Percentiles rank a stretch among this genome's conserved stretches.
phyloP scores from a whole-genome alignment of 1,284 basidiomycete species.

The Veloboletus limbatus region DNA sequence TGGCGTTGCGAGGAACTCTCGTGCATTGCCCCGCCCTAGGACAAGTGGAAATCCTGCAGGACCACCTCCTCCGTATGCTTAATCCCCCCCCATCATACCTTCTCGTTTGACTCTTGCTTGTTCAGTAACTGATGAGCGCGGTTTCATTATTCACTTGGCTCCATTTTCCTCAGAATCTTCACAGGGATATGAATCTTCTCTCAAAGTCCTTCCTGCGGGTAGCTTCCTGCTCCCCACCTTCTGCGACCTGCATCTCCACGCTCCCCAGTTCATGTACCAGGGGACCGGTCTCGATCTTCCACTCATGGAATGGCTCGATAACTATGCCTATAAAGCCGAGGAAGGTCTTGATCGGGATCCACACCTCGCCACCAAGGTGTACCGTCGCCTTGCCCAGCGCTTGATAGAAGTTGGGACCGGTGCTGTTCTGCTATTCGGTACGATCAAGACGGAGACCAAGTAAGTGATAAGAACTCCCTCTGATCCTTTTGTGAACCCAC shows the following conservation, averaged over 20 bases:
- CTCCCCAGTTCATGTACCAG: conserved; percentile 83
- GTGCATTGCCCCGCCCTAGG: conserved; percentile 54
- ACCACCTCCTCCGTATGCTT: conserved; percentile 54
- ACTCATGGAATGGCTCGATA: conserved; percentile 78
- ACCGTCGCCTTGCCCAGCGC: conserved; percentile 58
- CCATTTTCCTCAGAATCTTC: conserved; percentile 35
- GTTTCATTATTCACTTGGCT: conserved; percentile 54
- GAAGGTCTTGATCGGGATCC: conserved; percentile 65
- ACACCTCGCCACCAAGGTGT: conserved; percentile 60
- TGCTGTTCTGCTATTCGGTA: conserved; percentile 75
- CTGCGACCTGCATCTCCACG: conserved; percentile 80
- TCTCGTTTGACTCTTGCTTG: conserved; percentile 7
- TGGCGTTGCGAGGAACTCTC: conserved; percentile 49
- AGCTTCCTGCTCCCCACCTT: conserved; percentile 76
- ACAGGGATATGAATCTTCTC: conserved; percentile 30
- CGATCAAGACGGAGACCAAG: conserved; percentile 79
- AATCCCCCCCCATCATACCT: neutral
- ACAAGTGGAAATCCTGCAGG: conserved; percentile 49
- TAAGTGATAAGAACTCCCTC: conserved; percentile 34
- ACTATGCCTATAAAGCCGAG: conserved; percentile 78
- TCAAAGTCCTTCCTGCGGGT: conserved; percentile 45
- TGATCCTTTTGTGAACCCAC: neutral
- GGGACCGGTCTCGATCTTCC: conserved; percentile 82
- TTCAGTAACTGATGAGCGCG: conserved; percentile 50
- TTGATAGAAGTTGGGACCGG: conserved; percentile 74